A percentile compares a stretch with the other conserved stretches of the same genome.
These are phyloP conservation scores for Penicillium ochrochloron DNA, from an alignment of 495 filamentous ascomycete genomes.

Conservation along the genomic window DNA sequence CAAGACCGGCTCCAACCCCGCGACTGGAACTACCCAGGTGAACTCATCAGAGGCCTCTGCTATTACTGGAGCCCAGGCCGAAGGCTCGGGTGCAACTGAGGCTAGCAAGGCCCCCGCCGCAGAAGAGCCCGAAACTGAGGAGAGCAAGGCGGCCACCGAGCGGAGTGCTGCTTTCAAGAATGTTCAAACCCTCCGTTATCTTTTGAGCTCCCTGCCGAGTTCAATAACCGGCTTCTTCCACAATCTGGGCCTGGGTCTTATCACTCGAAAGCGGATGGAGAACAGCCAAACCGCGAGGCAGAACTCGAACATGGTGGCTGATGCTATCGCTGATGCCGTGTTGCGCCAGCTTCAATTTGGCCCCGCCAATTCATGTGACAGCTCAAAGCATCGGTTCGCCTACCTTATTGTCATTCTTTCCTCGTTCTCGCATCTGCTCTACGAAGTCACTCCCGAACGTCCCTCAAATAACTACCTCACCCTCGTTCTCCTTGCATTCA, in stretches of 20 bases:
- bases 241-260: constrained; percentile 75
- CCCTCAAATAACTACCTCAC: constrained; percentile 70
- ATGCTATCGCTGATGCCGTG: constrained; percentile 73
- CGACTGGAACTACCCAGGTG: constrained; percentile 37
- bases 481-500: constrained; percentile 83
- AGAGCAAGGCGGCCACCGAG: constrained; percentile 45
- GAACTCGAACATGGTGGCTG: constrained; percentile 71
- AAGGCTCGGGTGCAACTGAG: constrained; percentile 27
- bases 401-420: constrained; percentile 83
- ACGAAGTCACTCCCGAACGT: constrained; percentile 69
- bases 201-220: constrained; percentile 74
- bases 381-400: constrained; percentile 60
- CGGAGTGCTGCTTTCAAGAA: constrained; percentile 72
- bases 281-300: constrained; percentile 65
- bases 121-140: constrained; percentile 44
- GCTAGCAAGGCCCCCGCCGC: constrained; percentile 28
- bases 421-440: constrained; percentile 74
- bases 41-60: constrained; percentile 8
- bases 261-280: constrained; percentile 72
- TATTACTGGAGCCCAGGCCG: constrained; percentile 24
- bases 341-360: constrained; percentile 65
- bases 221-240: constrained; percentile 79
- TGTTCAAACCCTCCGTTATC: constrained; percentile 70
- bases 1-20: constrained; percentile 50
- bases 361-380: constrained; percentile 46